Evolutionary conservation across 257 asterid genomes (phyloP).

Genomic region (Solanum bulbocastanum): DNA sequence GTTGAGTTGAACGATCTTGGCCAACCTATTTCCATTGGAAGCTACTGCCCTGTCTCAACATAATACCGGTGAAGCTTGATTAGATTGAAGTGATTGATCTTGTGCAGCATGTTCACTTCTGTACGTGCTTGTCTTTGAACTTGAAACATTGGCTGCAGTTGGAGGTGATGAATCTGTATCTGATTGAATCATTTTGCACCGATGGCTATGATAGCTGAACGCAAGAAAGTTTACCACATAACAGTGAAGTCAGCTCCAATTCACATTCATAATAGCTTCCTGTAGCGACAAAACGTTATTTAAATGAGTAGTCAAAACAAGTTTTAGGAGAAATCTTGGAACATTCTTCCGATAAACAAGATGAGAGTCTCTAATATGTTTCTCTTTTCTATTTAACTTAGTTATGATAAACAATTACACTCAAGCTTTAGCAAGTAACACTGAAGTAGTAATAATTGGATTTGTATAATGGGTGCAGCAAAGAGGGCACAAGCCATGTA

Average conservation of each 20-base stretch:
- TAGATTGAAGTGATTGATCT: constrained; percentile 44
- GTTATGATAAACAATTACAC: background rate
- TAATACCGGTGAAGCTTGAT: constrained; percentile 33
- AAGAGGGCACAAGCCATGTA: background rate
- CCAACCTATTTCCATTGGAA: background rate
- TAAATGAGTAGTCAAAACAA: background rate
- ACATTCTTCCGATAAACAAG: background rate
- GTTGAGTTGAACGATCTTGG: background rate
- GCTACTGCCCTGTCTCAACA: background rate
- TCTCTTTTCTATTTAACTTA: background rate
- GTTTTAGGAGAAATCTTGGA: background rate
- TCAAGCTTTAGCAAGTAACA: background rate
- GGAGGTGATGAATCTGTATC: background rate
- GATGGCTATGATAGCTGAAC: background rate
- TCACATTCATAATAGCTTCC: background rate
- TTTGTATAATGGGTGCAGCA: background rate
- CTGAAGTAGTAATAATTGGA: background rate
- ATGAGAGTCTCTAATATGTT: background rate
- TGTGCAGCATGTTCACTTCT: constrained; percentile 7
- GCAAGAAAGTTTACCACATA: background rate
- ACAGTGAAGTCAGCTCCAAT: background rate
- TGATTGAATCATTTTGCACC: background rate
- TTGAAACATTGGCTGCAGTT: background rate
- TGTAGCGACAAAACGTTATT: background rate
- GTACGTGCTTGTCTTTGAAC: background rate